Base-by-base conservation (phyloP, 371 early-diverging fungal species). In the Mucor circinelloides region DNA sequence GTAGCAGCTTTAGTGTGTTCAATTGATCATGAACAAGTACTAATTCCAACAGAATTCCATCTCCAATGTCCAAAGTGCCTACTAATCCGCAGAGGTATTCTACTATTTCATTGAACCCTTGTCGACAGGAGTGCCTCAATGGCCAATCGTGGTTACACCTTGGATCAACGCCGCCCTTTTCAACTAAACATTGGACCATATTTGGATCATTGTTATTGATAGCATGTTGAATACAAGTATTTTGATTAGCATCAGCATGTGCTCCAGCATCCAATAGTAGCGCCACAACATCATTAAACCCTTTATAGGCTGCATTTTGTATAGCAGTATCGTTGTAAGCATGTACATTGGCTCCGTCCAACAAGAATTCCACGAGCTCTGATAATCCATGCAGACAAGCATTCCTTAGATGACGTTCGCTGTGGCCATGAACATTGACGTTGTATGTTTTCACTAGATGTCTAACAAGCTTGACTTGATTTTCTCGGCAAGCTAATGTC, bases 341-440 rank as follows among this genome's bases (percentile, higher is more conserved):
- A 66, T 82, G 73, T 0, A 87, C 78, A 67, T 89, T 76, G 0
- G 87, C 87, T 3, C 88, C 90, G 1, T 86, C 50, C 36, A 93
- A 68, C 12, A 87, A 62, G 44, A 55, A 60, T 42, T 82, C 69
- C 1, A 91, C 91, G n/a, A 84, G 69, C 13, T 87, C 85, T 8
- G 73, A 38, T 50, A 88, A 80, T 0, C 92, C 93, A 64, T 86
- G 82, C 23, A 89, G 72, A 30, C 90, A 74, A 17, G 83, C 80
- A 7, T 71, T 65, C 23, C 83, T 62, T 21, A 82, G 21, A 25
- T 71, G 57, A 3, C 50, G 64, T 38, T 82, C 83, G 1, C 62
- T 44, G 27, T 75, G 58, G 13, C 42, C 3, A 34, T 76, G 80
- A 5, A 70, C 34, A 58, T 78, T 60, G 52, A 73, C 75, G 0